Conservation (phyloP, 208 protist genomes). For the Endotrypanum monterogeii region DNA sequence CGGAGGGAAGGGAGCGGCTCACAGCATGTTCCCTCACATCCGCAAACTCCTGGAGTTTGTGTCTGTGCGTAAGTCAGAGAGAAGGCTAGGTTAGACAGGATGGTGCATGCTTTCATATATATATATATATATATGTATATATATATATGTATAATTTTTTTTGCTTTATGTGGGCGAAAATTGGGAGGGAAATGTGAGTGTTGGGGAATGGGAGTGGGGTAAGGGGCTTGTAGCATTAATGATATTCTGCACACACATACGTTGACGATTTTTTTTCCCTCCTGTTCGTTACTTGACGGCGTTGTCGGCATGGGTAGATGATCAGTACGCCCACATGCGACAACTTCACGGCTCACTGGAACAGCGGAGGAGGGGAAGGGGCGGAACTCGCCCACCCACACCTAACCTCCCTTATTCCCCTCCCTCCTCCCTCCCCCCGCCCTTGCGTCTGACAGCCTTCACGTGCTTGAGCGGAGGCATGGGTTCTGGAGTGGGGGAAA, state of each 20-base stretch:
- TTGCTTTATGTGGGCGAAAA: no score
- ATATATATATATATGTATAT: no score
- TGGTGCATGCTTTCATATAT: background rate
- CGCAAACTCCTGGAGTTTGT: background rate
- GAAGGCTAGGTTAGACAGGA: background rate
- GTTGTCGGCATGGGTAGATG: background rate
- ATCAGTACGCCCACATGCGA: background rate
- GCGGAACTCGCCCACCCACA: background rate
- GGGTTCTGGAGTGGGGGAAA: background rate
- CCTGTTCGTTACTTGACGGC: background rate
- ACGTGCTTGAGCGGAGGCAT: background rate
- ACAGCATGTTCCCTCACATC: background rate
- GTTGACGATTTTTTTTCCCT: background rate
- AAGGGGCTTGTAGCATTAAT: no score
- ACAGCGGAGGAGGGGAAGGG: background rate
- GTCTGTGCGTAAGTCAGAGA: background rate
- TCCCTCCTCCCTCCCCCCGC: no score
- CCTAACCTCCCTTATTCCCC: background rate
- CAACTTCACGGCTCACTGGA: background rate
- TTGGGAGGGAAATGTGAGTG: no score
- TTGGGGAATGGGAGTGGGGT: no score
- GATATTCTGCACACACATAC: no score
- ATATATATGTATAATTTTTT: no score
- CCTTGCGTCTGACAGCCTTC: background rate
- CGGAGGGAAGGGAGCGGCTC: slow-evolving; percentile 1